A percentile compares a stretch with the other conserved stretches of the same genome.
phyloP scores from a whole-genome alignment of 2,329 filamentous ascomycete genomes.

The Penicillium expansum region DNA sequence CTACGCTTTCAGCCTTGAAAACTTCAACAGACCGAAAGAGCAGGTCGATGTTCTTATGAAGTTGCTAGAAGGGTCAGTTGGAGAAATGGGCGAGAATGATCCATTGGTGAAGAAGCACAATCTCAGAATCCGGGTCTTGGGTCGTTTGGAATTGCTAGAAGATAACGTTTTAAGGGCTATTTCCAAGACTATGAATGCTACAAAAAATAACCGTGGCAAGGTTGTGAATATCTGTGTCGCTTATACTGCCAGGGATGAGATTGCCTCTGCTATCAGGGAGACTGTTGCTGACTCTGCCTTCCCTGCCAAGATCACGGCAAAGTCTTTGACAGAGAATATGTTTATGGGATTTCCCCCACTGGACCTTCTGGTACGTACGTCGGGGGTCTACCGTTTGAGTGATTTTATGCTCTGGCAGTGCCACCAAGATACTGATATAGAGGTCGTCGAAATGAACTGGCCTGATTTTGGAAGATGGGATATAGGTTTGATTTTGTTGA shows the following conservation, averaged over 20 bases:
- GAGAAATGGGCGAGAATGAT: not conserved
- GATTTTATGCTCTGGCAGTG: conserved; percentile 5
- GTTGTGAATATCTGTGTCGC: not conserved
- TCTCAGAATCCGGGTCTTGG: not conserved
- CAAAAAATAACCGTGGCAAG: not conserved
- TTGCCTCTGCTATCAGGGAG: not conserved
- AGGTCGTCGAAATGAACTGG: conserved; percentile 1
- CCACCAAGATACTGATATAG: not conserved
- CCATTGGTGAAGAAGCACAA: not conserved
- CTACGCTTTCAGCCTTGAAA: conserved; percentile 18
- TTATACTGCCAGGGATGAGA: not conserved
- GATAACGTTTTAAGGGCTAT: not conserved
- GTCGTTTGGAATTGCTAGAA: not conserved
- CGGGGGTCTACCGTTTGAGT: not conserved
- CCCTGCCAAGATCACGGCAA: not conserved
- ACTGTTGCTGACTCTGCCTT: not conserved
- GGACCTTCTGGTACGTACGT: not conserved
- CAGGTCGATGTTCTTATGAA: conserved; percentile 8
- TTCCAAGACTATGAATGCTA: not conserved
- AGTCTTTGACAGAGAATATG: not conserved
- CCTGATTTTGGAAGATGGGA: not conserved
- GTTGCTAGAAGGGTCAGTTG: not conserved
- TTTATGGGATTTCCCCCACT: not conserved
- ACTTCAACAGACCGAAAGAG: conserved; percentile 11
- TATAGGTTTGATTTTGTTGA: not conserved